Percentiles rank a stretch among this genome's conserved stretches.
These are phyloP conservation scores for Xerocomus cyaneibrunnescens DNA, from an alignment of 1,284 basidiomycete genomes.

Conservation along the genomic window DNA sequence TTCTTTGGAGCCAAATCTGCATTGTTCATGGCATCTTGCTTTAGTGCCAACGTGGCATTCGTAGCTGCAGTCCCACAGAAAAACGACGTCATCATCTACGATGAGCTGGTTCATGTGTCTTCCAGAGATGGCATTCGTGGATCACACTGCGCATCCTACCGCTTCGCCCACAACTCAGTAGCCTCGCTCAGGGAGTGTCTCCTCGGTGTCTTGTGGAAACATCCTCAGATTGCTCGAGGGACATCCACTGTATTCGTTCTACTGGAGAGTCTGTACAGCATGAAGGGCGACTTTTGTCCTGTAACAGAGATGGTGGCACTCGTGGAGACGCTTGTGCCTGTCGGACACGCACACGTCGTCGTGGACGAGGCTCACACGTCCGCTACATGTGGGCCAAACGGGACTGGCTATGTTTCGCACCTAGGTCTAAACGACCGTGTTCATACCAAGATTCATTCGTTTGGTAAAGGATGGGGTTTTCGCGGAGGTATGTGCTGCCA, in stretches of 20 bases:
- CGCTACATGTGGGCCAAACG: conserved; percentile 45
- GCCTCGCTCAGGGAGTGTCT: conserved; percentile 26
- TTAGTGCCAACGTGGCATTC: conserved; percentile 59
- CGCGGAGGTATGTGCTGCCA: conserved; percentile 63
- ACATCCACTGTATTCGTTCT: conserved; percentile 47
- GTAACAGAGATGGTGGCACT: conserved; percentile 42
- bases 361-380: conserved; percentile 62
- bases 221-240: conserved; percentile 22
- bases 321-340: conserved; percentile 37
- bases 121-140: conserved; percentile 56
- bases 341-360: conserved; percentile 37
- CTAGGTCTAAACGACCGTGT: conserved; percentile 41
- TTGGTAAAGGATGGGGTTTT: conserved; percentile 59
- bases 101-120: conserved; percentile 59
- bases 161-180: conserved; percentile 52
- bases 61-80: conserved; percentile 51
- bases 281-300: conserved; percentile 65
- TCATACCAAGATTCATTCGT: conserved; percentile 50
- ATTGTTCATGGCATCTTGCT: conserved; percentile 62
- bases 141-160: conserved; percentile 33
- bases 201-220: conserved; percentile 25
- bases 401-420: conserved; percentile 39
- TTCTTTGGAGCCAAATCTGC: conserved; percentile 37
- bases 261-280: conserved; percentile 61
- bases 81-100: conserved; percentile 55